Conservation (phyloP, 2,329 filamentous ascomycete species). For the Fusarium heterosporum region DNA sequence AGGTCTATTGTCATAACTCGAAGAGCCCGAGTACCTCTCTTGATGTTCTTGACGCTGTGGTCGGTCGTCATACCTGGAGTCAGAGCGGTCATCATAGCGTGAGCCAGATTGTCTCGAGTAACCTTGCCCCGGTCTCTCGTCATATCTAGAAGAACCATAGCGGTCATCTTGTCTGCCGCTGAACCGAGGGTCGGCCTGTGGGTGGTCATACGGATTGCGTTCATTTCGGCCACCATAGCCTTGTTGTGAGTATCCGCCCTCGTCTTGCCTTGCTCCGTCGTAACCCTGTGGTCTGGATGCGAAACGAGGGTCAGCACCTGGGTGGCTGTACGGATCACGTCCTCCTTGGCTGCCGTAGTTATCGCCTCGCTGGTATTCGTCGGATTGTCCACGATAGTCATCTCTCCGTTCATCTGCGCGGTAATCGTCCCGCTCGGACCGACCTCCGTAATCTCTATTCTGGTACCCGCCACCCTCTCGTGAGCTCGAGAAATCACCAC, state of each 20-base stretch:
- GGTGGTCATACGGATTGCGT: constrained; percentile 18
- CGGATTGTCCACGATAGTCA: constrained; percentile 11
- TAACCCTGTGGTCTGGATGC: constrained; percentile 12
- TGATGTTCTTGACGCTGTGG: constrained; percentile 12
- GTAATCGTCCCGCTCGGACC: constrained; percentile 13
- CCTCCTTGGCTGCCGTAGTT: not conserved
- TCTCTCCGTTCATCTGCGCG: constrained; percentile 9
- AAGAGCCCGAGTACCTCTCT: constrained; percentile 10
- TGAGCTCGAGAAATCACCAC: constrained; percentile 20
- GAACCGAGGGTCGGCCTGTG: constrained; percentile 20
- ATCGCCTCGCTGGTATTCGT: not conserved
- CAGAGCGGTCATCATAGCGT: not conserved
- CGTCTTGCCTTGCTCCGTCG: constrained; percentile 1
- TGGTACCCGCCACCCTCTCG: constrained; percentile 18
- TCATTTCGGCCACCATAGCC: constrained; percentile 13
- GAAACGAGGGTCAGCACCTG: constrained; percentile 30
- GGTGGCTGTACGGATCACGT: constrained; percentile 26
- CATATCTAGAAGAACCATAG: constrained; percentile 24
- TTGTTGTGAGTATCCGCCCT: constrained; percentile 16
- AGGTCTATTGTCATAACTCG: constrained; percentile 4
- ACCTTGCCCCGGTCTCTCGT: not conserved
- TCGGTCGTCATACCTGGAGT: constrained; percentile 16
- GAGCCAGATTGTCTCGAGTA: not conserved
- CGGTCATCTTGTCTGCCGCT: constrained; percentile 11
- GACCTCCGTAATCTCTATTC: constrained; percentile 7